Conservation (phyloP, 371 early-diverging fungal species). For the Lichtheimia hyalospora region DNA sequence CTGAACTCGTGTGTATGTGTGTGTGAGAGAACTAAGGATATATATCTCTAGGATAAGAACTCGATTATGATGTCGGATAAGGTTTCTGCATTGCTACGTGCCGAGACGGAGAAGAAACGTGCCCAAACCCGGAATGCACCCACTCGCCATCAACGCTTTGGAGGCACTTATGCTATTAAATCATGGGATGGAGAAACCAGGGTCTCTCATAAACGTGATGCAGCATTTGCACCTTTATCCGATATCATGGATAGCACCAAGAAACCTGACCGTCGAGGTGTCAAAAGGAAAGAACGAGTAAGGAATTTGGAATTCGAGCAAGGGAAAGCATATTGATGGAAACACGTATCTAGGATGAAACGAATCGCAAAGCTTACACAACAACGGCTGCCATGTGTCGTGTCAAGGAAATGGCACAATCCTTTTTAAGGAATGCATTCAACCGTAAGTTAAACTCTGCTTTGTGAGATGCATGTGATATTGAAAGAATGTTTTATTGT, state of each 20-base stretch:
- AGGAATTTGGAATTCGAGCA: background rate
- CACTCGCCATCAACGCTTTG: conserved; percentile 60
- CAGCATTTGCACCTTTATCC: conserved; percentile 40
- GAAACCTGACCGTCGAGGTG: conserved; percentile 28
- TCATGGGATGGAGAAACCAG: conserved; percentile 38
- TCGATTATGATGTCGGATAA: conserved; percentile 9
- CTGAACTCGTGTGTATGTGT: too few relatives aligned
- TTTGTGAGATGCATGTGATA: too few relatives aligned
- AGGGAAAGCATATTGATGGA: background rate
- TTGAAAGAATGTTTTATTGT: background rate
- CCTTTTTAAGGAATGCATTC: conserved; percentile 58
- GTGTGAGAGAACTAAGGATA: conserved; percentile 4
- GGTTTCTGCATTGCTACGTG: conserved; percentile 24
- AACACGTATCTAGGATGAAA: conserved; percentile 19
- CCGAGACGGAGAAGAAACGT: conserved; percentile 27
- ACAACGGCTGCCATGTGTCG: conserved; percentile 19
- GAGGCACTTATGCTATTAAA: conserved; percentile 55
- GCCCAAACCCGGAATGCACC: conserved; percentile 20
- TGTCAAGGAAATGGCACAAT: conserved; percentile 34
- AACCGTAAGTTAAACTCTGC: conserved; percentile 45
- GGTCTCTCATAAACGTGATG: conserved; percentile 42
- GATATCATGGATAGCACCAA: conserved; percentile 48
- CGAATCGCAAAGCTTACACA: conserved; percentile 22
- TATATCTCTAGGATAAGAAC: background rate
- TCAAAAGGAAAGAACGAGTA: conserved; percentile 34